Base-by-base conservation (phyloP, 129 eudicot genomes). In the Artemisia annua region DNA sequence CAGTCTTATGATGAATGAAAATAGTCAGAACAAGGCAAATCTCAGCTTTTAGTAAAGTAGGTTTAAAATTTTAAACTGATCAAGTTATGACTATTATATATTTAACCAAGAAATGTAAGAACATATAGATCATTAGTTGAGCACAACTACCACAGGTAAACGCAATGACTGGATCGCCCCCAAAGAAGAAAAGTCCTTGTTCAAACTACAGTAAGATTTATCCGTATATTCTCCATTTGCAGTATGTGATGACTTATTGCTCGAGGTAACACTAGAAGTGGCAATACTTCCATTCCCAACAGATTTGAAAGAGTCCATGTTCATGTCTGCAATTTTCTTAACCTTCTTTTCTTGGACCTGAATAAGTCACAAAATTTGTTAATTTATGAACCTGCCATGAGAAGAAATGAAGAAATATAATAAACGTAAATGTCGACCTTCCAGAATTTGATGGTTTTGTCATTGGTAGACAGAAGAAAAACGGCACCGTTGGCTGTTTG, bases 261-360 rank as follows among this genome's bases (percentile, higher is more conserved):
- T 79, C 19, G 86, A 77, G 78, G 91, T 79, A 71, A 76, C 67
- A 76, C 92, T 90, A 57, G 97, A 82, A 79, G 89, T 90, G 1
- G 84, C 77, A 54, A 76, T 61, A 76, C 81, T 78, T 50, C 97
- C 95, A 88, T 95, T 95, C 43, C 90, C 99, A 69, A 72, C 78
- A 78, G 84, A 77, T 80, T 91, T 91, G 32, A 87, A 76, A 67
- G 89, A 66, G 66, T 88, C 97, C 63, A 83, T 66, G 78, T 91
- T 95, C 80, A 95, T 82, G 46, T 95, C 97, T 19, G 84, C 76
- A 44, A 95, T 80, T 84, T 91, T 95, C 89, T 95, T 95, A 60
- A 95, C 78, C 84, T 95, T 91, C 84, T 91, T 95, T 85, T 95
- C 99, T 80, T 91, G 99, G 59, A 95, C 99, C 99, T 95, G 89